These are phyloP conservation scores for Aspergillus calidoustus DNA, from an alignment of 2,329 filamentous ascomycete genomes.

Conservation along the genomic window DNA sequence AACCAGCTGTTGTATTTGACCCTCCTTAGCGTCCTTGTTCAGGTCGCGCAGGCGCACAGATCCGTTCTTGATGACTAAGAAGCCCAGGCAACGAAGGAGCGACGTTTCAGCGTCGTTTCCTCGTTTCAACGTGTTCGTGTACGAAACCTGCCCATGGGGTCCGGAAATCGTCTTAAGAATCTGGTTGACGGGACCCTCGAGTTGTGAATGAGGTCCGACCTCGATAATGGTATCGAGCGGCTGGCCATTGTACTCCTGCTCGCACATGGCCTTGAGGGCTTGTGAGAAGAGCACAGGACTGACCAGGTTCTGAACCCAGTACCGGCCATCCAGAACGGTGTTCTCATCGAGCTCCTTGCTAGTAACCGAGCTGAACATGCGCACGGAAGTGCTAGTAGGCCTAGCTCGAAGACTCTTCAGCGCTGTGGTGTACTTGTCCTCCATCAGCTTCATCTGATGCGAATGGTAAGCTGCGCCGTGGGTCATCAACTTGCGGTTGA, in stretches of 20 bases:
- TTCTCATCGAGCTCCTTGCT: conserved; percentile 4
- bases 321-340: conserved; percentile 9
- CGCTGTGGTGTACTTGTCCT: conserved; percentile 7
- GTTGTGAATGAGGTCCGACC: conserved; percentile 11
- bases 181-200: conserved; percentile 12
- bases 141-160: conserved; percentile 2
- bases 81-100: conserved; percentile 6
- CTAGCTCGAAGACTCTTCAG: conserved; percentile 3
- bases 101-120: conserved; percentile 7
- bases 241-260: conserved; percentile 7
- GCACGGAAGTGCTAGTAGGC: not conserved
- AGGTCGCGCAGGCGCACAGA: conserved; percentile 3
- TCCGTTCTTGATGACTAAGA: conserved; percentile 12
- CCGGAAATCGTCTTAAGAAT: conserved; percentile 6
- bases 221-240: conserved; percentile 11
- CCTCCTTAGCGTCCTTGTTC: conserved; percentile 11
- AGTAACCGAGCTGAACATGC: conserved; percentile 15
- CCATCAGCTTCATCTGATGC: conserved; percentile 15
- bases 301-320: conserved; percentile 14
- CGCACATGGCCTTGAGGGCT: conserved; percentile 8
- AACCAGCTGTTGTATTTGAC: conserved; percentile 2
- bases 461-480: conserved; percentile 14
- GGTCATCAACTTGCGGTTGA: conserved; percentile 16
- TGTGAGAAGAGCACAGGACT: conserved; percentile 14
- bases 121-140: conserved; percentile 13